A percentile compares a stretch with the other conserved stretches of the same genome.
These are phyloP conservation scores for Scleromitrula shiraiana DNA, from an alignment of 2,329 filamentous ascomycete species.

Conservation along the genomic window DNA sequence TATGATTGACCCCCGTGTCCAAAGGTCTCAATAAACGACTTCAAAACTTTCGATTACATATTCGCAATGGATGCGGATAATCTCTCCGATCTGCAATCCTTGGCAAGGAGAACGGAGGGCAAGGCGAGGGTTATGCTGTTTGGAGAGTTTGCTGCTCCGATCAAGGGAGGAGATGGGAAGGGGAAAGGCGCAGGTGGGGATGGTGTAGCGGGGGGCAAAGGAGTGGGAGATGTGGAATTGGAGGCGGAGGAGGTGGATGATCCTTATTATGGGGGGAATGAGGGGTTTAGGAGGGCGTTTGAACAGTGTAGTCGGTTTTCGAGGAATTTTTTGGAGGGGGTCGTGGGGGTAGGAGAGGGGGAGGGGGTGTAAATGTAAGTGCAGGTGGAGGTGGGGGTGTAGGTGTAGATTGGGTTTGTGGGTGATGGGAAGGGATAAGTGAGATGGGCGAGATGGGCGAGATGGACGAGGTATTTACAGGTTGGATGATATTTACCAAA, in stretches of 20 bases:
- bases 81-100: constrained; percentile 57
- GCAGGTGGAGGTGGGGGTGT: no score
- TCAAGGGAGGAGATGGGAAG: neutral
- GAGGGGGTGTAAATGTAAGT: neutral
- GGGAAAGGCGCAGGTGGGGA: constrained; percentile 35
- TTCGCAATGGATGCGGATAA: constrained; percentile 91
- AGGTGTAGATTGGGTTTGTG: neutral
- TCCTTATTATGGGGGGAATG: constrained; percentile 82
- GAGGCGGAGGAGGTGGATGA: constrained; percentile 69
- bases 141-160: constrained; percentile 60
- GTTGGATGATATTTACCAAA: no score
- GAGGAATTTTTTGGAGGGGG: constrained; percentile 40
- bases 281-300: constrained; percentile 80
- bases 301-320: constrained; percentile 75
- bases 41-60: constrained; percentile 82
- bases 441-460: no score
- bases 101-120: constrained; percentile 45
- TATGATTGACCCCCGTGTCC: neutral
- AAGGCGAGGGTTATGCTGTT: constrained; percentile 71
- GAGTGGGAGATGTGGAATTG: no score
- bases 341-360: constrained; percentile 9
- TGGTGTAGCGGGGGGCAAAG: constrained; percentile 32
- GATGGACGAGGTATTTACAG: no score
- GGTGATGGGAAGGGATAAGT: neutral
- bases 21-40: constrained; percentile 58